Conservation (phyloP, 1,139 yeast species). For the Protomyces inouyei region DNA sequence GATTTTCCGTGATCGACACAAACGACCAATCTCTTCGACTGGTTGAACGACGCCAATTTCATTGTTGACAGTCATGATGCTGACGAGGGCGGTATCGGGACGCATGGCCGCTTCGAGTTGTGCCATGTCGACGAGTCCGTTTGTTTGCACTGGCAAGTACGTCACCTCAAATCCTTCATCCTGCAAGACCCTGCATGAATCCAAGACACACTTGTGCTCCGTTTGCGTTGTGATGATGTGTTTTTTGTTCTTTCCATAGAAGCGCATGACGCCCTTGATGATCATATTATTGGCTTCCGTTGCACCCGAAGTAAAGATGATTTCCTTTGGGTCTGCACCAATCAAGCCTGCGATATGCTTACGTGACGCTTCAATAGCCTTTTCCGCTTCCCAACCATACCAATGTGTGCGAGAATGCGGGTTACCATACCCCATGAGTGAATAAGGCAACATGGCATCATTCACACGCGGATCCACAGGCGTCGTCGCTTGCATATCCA, state of each 20-base stretch:
- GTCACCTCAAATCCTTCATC: conserved; percentile 97
- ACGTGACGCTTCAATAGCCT: conserved; percentile 84
- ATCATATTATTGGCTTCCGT: conserved; percentile 95
- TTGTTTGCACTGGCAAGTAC: conserved; percentile 72
- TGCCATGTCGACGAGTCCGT: conserved; percentile 75
- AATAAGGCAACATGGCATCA: conserved; percentile 87
- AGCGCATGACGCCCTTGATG: conserved; percentile 90
- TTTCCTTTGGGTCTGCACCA: conserved; percentile 93
- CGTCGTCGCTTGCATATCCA: conserved; percentile 96
- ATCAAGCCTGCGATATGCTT: conserved; percentile 73
- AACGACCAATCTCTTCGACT: conserved; percentile 80
- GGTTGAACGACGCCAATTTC: conserved; percentile 99
- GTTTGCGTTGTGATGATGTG: conserved; percentile 95
- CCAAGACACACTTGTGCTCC: conserved; percentile 96
- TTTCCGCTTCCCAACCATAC: conserved; percentile 99
- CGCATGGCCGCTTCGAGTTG: conserved; percentile 77
- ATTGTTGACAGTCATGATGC: conserved; percentile 96
- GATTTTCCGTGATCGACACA: conserved; percentile 80
- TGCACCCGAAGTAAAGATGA: conserved; percentile 95
- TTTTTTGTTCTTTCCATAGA: conserved; percentile 80
- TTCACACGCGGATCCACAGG: conserved; percentile 96
- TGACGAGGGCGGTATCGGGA: conserved; percentile 84
- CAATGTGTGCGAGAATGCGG: conserved; percentile 97
- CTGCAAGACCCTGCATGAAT: conserved; percentile 88
- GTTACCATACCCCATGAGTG: conserved; percentile 91